These are phyloP conservation scores for Yarrowia keelungensis DNA, from an alignment of 805 yeast genomes.

Conservation along the genomic window DNA sequence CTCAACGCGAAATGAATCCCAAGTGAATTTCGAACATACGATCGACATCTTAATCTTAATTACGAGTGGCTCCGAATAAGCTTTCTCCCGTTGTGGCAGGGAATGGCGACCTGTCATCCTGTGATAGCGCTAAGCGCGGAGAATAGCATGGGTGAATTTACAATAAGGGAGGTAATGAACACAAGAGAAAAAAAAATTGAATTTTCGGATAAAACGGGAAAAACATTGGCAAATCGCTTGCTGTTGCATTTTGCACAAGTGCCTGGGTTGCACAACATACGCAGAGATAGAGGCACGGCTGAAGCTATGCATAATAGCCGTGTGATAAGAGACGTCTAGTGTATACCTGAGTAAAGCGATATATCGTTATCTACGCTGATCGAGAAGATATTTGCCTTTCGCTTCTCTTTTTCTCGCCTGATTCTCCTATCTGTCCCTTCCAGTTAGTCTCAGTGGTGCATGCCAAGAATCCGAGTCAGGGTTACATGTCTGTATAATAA, in stretches of 20 bases:
- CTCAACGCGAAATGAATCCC: too few relatives aligned
- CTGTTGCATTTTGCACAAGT: not conserved
- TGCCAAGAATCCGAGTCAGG: conserved; percentile 36
- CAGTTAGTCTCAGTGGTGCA: conserved; percentile 24
- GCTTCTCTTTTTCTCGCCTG: not conserved
- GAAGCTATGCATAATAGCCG: conserved; percentile 19
- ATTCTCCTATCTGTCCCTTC: conserved; percentile 5
- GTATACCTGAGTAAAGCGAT: not conserved
- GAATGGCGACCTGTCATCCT: conserved; percentile 19
- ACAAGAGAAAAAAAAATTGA: not conserved
- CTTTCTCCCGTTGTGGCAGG: conserved; percentile 18
- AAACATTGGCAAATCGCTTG: not conserved
- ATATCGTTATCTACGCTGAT: not conserved
- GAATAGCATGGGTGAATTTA: not conserved
- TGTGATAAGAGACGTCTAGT: not conserved
- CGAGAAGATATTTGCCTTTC: not conserved
- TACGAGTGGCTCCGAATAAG: conserved; percentile 7
- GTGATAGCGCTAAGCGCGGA: conserved; percentile 14
- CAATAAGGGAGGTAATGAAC: not conserved
- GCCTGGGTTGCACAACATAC: not conserved
- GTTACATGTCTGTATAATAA: conserved; percentile 8
- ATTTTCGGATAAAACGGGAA: not conserved
- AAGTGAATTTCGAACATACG: too few relatives aligned
- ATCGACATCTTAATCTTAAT: not conserved
- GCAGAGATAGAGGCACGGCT: conserved; percentile 13